Evolutionary conservation across 2,329 filamentous ascomycete genomes (phyloP), one percentile per base, ranked within the genome.

Genomic region (Colletotrichum sp.): DNA sequence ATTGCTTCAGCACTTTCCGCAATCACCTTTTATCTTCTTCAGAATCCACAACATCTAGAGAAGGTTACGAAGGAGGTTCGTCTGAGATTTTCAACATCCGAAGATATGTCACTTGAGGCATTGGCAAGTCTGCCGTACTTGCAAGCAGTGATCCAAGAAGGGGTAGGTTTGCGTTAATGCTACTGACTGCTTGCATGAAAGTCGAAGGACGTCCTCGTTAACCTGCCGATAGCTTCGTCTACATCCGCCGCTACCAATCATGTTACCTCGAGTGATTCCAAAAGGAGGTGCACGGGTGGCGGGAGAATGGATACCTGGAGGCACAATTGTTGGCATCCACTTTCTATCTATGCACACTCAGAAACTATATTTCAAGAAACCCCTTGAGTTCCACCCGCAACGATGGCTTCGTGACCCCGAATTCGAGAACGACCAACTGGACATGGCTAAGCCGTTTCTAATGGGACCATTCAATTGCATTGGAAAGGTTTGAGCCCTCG

Each of bases 341-440:
- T 67, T 34, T 56, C 12, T 67, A 10, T 67, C 64, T 36, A 67
- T 55, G 24, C 64, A 67, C 5, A 67, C 64, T 1, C 64, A 58
- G 28, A 48, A 67, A 32, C 28, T 58, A 32, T 67, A 69, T 4
- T 69, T 69, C 36, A 30, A 18, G 24, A 48, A 69, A 10, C 34
- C 67, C 32, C 55, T 61, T 18, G 79, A 78, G 0, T 91, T 86
- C 77, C 82, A 81, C 4, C 89, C 91, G 93, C n/a, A 90, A 89
- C 56, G 67, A 24, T 69, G 67, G 67, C 58, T 69, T 7, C 52
- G 34, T 7, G 67, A 69, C 10, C 30, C 67, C 3, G 67, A 69
- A 9, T 69, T 69, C 30, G 28, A 63, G 2, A 30, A 21, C n/a
- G 67, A 69, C 4, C 34, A 28, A 6, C 18, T 69, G 8, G 67